Conservation (phyloP, 495 filamentous ascomycete species). For the Jackrogersella multiformis region DNA sequence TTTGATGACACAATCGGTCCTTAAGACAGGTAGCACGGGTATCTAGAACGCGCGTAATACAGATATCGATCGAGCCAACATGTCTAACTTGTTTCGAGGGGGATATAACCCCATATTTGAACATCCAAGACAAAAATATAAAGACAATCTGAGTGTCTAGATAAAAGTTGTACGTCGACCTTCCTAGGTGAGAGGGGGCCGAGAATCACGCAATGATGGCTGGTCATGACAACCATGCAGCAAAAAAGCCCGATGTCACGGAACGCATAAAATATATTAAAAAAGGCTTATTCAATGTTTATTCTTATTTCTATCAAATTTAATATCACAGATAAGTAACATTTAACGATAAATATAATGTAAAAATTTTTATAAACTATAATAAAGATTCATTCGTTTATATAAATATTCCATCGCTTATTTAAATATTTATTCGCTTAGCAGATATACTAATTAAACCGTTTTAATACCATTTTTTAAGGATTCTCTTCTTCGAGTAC, state of each 20-base stretch:
- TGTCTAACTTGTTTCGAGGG: not conserved
- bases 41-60: conserved; percentile 6
- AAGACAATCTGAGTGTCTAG: conserved; percentile 3
- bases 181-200: conserved; percentile 38
- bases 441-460: too few relatives aligned
- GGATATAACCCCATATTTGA: conserved; percentile 7
- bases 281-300: too few relatives aligned
- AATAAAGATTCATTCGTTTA: too few relatives aligned
- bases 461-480: too few relatives aligned
- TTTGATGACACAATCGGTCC: conserved; percentile 30
- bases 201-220: conserved; percentile 38
- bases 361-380: too few relatives aligned
- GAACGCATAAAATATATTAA: conserved; percentile 16
- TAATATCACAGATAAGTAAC: too few relatives aligned
- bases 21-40: not conserved
- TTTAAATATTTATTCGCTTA: too few relatives aligned
- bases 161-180: conserved; percentile 12
- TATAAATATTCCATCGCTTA: too few relatives aligned
- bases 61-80: not conserved
- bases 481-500: too few relatives aligned
- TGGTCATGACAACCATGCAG: conserved; percentile 34
- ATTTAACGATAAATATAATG: too few relatives aligned
- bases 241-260: conserved; percentile 26
- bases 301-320: too few relatives aligned
- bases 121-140: not conserved